Conservation (phyloP, 345 rosid species). For the Populus euphratica region DNA sequence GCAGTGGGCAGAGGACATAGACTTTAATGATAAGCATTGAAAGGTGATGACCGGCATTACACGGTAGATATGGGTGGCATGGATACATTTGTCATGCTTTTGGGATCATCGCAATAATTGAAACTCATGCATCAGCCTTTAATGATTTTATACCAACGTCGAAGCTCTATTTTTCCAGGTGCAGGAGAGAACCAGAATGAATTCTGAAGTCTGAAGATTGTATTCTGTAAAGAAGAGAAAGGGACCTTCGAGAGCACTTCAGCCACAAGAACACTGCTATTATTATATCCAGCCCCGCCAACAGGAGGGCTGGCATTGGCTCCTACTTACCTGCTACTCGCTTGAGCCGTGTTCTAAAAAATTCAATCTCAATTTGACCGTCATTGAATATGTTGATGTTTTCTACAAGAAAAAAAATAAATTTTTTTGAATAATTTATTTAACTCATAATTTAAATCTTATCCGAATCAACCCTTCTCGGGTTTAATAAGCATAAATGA, state of each 20-base stretch:
- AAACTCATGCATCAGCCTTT: constrained; percentile 6
- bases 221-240: neutral
- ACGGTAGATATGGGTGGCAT: neutral
- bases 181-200: neutral
- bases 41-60: constrained; percentile 2
- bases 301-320: too few species aligned
- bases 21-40: neutral
- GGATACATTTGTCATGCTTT: constrained; percentile 16
- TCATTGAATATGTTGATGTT: too few species aligned
- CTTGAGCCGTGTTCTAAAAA: too few species aligned
- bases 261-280: neutral
- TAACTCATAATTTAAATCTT: too few species aligned
- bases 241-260: neutral
- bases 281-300: too few species aligned
- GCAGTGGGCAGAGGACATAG: neutral
- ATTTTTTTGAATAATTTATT: too few species aligned
- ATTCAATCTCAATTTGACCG: too few species aligned
- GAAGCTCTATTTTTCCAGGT: neutral
- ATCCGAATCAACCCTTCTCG: too few species aligned
- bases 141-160: neutral
- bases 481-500: too few species aligned
- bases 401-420: too few species aligned
- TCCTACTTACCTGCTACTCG: too few species aligned
- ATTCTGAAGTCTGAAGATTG: neutral
- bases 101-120: constrained; percentile 17